phyloP scores from a whole-genome alignment of 2,329 filamentous ascomycete genomes.

The Neonectria coccinea region DNA sequence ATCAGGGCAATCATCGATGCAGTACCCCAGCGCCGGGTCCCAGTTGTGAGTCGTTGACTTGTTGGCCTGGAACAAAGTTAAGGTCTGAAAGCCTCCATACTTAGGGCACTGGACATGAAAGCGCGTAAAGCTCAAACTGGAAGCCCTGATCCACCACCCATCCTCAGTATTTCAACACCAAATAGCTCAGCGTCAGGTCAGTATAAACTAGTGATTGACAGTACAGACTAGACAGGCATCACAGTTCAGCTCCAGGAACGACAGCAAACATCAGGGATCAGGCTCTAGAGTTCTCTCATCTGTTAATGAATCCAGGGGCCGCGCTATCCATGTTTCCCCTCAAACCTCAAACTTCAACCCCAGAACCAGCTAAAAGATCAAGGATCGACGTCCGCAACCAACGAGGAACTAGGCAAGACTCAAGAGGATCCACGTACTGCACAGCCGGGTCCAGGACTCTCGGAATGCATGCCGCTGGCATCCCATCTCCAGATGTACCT shows the following conservation, averaged over 20 bases:
- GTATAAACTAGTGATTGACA: too few species aligned
- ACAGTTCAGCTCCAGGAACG: not conserved
- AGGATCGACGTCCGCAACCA: conserved; percentile 1
- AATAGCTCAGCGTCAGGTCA: not conserved
- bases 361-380: not conserved
- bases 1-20: conserved; percentile 9
- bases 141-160: not conserved
- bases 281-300: conserved; percentile 20
- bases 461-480: conserved; percentile 37
- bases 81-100: not conserved
- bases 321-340: conserved; percentile 20
- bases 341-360: conserved; percentile 18
- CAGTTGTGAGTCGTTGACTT: not conserved
- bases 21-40: not conserved
- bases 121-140: not conserved
- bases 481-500: conserved; percentile 22
- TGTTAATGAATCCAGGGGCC: conserved; percentile 27
- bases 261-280: conserved; percentile 30
- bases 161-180: not conserved
- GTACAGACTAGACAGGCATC: conserved; percentile 1
- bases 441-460: conserved; percentile 4
- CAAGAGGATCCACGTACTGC: not conserved
- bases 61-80: conserved; percentile 2
- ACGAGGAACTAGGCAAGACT: conserved; percentile 3
- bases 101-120: not conserved